Percentiles rank a stretch among this genome's conserved stretches.
These are phyloP conservation scores for Leptomonas pyrrhocoris DNA, from an alignment of 208 protist species.

Conservation along the genomic window DNA sequence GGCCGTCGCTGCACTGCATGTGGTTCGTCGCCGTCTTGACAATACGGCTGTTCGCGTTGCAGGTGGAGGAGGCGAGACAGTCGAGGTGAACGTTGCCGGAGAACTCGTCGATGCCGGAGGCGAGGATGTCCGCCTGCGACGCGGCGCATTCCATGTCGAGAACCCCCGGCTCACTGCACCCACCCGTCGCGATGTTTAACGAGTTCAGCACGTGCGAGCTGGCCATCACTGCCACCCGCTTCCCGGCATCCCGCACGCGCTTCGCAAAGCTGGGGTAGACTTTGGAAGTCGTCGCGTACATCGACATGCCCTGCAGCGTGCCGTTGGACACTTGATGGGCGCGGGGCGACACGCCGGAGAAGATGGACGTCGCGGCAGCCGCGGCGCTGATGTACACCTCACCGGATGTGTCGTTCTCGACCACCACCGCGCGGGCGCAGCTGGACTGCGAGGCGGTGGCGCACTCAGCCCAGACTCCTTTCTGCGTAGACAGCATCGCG, in stretches of 20 bases:
- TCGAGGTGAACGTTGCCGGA: constrained; percentile 39
- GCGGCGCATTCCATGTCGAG: constrained; percentile 76
- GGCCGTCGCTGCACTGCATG: constrained; percentile 36
- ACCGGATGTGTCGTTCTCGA: constrained; percentile 42
- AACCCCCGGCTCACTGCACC: constrained; percentile 60
- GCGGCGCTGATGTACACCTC: constrained; percentile 47
- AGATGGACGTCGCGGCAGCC: constrained; percentile 53
- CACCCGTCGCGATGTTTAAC: constrained; percentile 34
- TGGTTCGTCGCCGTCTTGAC: constrained; percentile 36
- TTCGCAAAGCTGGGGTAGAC: constrained; percentile 57
- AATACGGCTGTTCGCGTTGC: constrained; percentile 52
- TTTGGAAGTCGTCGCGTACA: constrained; percentile 46
- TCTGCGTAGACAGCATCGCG: constrained; percentile 34
- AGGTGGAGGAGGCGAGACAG: constrained; percentile 58
- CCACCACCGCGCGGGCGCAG: constrained; percentile 64
- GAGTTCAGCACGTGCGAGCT: constrained; percentile 64
- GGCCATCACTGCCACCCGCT: constrained; percentile 49
- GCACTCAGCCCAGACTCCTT: constrained; percentile 53
- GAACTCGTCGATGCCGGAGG: constrained; percentile 22
- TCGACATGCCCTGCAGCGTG: constrained; percentile 37
- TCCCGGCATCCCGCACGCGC: constrained; percentile 46
- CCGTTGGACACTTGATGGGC: constrained; percentile 56
- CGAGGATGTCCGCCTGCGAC: constrained; percentile 21
- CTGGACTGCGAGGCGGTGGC: constrained; percentile 32
- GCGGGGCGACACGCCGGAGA: constrained; percentile 58